A percentile compares a stretch with the other conserved stretches of the same genome.
Conservation (phyloP, 2,329 filamentous ascomycete genomes). For the Aspergillus arachidicola region DNA sequence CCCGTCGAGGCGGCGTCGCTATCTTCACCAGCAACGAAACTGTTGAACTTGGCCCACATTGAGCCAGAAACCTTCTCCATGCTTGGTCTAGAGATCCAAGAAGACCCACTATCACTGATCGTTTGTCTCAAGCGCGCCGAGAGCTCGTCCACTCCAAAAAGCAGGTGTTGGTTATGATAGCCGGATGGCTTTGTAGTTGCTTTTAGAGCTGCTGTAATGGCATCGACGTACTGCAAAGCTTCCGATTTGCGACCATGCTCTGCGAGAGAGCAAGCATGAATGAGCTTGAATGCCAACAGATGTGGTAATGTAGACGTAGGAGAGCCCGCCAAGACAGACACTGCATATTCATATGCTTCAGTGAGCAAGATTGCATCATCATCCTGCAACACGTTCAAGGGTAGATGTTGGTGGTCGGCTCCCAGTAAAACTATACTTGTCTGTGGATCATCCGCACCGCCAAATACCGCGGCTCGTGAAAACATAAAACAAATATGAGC, state of each 20-base stretch:
- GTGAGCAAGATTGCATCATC: constrained; percentile 89
- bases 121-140: constrained; percentile 80
- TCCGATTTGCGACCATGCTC: constrained; percentile 81
- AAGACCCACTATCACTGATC: constrained; percentile 76
- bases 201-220: constrained; percentile 73
- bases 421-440: constrained; percentile 82
- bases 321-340: constrained; percentile 67
- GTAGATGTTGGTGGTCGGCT: constrained; percentile 73
- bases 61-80: constrained; percentile 94
- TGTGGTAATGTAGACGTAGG: constrained; percentile 70
- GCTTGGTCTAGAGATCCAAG: constrained; percentile 92
- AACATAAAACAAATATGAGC: constrained; percentile 95
- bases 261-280: constrained; percentile 80
- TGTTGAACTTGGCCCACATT: constrained; percentile 91
- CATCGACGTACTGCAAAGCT: constrained; percentile 88
- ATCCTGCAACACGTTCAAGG: constrained; percentile 74
- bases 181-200: constrained; percentile 80
- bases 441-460: constrained; percentile 78
- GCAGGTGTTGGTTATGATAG: constrained; percentile 79
- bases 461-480: constrained; percentile 72
- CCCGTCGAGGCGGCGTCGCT: constrained; percentile 64
- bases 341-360: constrained; percentile 90
- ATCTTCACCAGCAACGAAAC: constrained; percentile 92
- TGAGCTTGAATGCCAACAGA: constrained; percentile 85
- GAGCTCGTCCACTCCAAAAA: constrained; percentile 79